These are phyloP conservation scores for Juncus effusus DNA, from an alignment of 176 grass and related monocot genomes.

Conservation along the genomic window DNA sequence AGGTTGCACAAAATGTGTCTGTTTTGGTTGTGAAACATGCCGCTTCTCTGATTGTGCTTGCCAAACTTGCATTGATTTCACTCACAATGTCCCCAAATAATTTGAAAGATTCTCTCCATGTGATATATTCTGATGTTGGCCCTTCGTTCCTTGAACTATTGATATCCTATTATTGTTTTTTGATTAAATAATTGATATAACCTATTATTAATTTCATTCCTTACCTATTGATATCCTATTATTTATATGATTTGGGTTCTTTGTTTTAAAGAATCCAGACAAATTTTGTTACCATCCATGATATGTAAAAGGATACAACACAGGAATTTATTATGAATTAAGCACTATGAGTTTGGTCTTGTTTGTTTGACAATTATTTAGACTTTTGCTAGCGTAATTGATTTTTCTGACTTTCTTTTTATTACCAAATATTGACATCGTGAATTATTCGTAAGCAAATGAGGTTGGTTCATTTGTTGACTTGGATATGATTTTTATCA, in stretches of 20 bases:
- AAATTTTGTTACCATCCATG: constrained; percentile 25
- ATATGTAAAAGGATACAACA: constrained; percentile 22
- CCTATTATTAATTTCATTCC: neutral
- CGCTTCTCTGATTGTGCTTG: constrained; percentile 88
- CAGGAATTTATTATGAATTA: constrained; percentile 4
- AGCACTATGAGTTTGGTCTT: neutral
- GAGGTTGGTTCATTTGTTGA: too few species aligned
- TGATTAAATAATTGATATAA: neutral
- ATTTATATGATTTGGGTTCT: constrained; percentile 27
- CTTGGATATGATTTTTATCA: too few species aligned
- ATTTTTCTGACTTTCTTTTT: neutral
- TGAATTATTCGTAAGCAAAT: too few species aligned
- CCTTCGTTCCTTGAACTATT: constrained; percentile 6
- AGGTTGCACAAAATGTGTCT: constrained; percentile 87
- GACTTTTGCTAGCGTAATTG: neutral
- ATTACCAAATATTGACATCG: neutral
- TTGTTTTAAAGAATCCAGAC: constrained; percentile 1
- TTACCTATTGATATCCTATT: constrained; percentile 22
- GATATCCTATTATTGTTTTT: neutral
- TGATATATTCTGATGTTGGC: neutral
- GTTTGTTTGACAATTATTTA: too few species aligned
- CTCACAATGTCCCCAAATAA: constrained; percentile 36
- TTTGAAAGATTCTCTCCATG: neutral
- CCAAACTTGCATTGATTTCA: constrained; percentile 92
- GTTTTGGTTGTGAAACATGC: constrained; percentile 83